Conservation (phyloP, 139 green algal species). For the Asterochloris sp. region DNA sequence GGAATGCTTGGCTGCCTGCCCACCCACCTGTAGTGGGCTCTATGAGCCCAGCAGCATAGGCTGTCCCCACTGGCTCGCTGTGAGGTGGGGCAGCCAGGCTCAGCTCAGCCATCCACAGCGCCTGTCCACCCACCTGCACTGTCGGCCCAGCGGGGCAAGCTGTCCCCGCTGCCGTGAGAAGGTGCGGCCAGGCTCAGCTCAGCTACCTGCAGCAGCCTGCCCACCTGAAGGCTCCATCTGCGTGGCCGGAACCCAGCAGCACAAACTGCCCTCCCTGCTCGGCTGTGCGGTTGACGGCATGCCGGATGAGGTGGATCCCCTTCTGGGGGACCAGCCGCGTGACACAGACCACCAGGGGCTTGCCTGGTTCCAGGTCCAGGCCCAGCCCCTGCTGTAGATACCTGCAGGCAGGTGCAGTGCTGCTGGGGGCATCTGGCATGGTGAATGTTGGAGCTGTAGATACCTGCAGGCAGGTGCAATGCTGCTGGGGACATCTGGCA, state of each 20-base stretch:
- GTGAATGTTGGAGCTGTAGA: constrained; percentile 43
- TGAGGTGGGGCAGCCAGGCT: no score
- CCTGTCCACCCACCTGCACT: no score
- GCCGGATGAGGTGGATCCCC: constrained; percentile 91
- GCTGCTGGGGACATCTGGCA: background rate
- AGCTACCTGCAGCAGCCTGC: no score
- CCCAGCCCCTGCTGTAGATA: constrained; percentile 76
- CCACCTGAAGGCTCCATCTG: constrained; percentile 71
- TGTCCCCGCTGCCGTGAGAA: no score
- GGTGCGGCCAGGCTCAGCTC: no score
- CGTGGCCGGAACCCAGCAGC: constrained; percentile 84
- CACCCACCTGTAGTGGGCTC: no score
- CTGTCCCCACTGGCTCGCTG: no score
- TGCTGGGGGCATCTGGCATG: background rate
- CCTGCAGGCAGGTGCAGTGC: constrained; percentile 6
- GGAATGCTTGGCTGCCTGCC: no score
- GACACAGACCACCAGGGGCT: constrained; percentile 86
- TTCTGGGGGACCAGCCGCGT: constrained; percentile 89
- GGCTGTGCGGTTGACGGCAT: constrained; percentile 60
- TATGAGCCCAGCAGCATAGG: no score
- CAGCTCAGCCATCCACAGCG: no score
- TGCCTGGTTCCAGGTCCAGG: constrained; percentile 60
- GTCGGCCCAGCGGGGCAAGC: no score
- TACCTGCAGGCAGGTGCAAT: constrained; percentile 24
- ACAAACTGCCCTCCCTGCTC: constrained; percentile 87